A percentile compares a stretch with the other conserved stretches of the same genome.
Evolutionary conservation across 2,329 filamentous ascomycete species (phyloP).

Genomic region (Ceratocystis papillata): DNA sequence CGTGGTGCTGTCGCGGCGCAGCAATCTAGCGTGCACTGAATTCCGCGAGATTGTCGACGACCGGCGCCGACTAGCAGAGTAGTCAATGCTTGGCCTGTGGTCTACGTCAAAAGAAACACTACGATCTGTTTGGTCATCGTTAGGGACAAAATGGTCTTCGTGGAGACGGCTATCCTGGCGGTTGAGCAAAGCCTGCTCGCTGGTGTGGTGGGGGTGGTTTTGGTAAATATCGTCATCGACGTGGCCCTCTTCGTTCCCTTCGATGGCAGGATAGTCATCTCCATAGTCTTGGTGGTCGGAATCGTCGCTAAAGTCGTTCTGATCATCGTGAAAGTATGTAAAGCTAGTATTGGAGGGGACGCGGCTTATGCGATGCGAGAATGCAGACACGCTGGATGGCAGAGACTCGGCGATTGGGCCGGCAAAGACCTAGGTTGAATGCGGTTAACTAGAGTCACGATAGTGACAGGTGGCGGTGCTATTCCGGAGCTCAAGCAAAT

Average conservation of each 20-base stretch:
- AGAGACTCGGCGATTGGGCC: conserved; percentile 91
- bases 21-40: conserved; percentile 53
- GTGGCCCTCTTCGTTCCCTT: conserved; percentile 31
- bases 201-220: background rate
- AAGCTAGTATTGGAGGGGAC: conserved; percentile 83
- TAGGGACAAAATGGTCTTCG: conserved; percentile 28
- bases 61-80: conserved; percentile 46
- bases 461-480: background rate
- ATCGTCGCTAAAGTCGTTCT: conserved; percentile 39
- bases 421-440: conserved; percentile 55
- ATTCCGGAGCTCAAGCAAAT: background rate
- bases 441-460: too few relatives aligned
- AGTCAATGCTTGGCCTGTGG: conserved; percentile 33
- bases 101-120: conserved; percentile 33
- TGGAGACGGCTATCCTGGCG: conserved; percentile 33
- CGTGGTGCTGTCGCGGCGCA: conserved; percentile 57
- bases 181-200: conserved; percentile 20
- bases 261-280: conserved; percentile 27
- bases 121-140: conserved; percentile 8
- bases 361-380: conserved; percentile 69
- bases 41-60: conserved; percentile 50
- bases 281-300: conserved; percentile 28
- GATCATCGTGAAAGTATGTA: conserved; percentile 70
- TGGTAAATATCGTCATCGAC: conserved; percentile 18
- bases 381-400: conserved; percentile 87